Evolutionary conservation across 1,284 basidiomycete species (phyloP).

Genomic region (Crepidotus sp.): DNA sequence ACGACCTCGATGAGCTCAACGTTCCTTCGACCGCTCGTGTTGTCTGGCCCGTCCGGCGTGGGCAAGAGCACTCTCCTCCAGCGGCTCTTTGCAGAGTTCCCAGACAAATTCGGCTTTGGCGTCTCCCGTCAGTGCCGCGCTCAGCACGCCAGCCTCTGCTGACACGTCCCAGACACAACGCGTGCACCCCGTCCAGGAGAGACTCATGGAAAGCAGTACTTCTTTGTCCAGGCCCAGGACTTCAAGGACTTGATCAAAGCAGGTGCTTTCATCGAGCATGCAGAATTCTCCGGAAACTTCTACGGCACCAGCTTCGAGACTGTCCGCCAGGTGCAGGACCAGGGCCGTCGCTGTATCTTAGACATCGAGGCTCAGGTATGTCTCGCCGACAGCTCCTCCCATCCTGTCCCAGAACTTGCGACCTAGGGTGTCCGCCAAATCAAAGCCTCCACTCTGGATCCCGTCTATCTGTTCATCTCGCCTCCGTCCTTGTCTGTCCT

Average conservation of each 20-base stretch:
- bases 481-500: slow-evolving; percentile 74
- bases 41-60: slow-evolving; percentile 84
- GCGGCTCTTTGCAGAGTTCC: slow-evolving; percentile 76
- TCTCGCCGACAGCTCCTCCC: slow-evolving; percentile 17
- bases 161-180: slow-evolving; percentile 71
- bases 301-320: slow-evolving; percentile 87
- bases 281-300: slow-evolving; percentile 85
- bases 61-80: slow-evolving; percentile 91
- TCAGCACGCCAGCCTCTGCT: slow-evolving; percentile 12
- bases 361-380: slow-evolving; percentile 94
- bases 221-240: slow-evolving; percentile 54
- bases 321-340: slow-evolving; percentile 45
- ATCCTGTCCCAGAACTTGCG: slow-evolving; percentile 15
- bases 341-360: slow-evolving; percentile 77
- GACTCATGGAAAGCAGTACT: slow-evolving; percentile 70
- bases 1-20: too few species aligned
- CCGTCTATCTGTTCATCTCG: slow-evolving; percentile 90
- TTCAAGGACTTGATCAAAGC: slow-evolving; percentile 57
- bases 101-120: slow-evolving; percentile 86
- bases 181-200: slow-evolving; percentile 81
- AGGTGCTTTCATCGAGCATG: slow-evolving; percentile 68
- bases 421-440: slow-evolving; percentile 83
- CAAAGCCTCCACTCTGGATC: slow-evolving; percentile 69
- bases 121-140: slow-evolving; percentile 71
- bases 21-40: slow-evolving; percentile 59